Percentiles rank a stretch among this genome's conserved stretches.
Conservation (phyloP, 2,329 filamentous ascomycete genomes). For the Aspergillus caelatus region DNA sequence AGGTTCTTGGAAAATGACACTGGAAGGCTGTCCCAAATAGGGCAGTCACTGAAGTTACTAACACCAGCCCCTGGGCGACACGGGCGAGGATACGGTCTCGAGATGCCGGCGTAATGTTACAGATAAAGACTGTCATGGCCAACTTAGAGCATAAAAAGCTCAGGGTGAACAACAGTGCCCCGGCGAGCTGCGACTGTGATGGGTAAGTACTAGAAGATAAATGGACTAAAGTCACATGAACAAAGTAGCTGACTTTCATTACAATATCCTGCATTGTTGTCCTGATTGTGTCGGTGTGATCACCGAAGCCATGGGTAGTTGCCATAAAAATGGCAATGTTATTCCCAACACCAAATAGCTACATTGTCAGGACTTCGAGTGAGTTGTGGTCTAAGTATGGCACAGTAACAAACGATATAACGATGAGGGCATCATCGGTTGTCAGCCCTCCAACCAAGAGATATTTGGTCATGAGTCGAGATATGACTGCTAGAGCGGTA, state of each 20-base stretch:
- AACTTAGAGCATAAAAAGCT: slow-evolving; percentile 26
- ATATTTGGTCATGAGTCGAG: slow-evolving; percentile 24
- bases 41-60: slow-evolving; percentile 14
- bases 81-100: slow-evolving; percentile 21
- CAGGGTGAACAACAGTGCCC: slow-evolving; percentile 21
- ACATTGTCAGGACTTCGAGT: not conserved
- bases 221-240: not conserved
- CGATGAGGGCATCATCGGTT: slow-evolving; percentile 24
- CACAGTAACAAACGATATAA: slow-evolving; percentile 19
- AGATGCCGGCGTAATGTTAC: slow-evolving; percentile 19
- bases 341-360: slow-evolving; percentile 22
- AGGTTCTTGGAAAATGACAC: slow-evolving; percentile 20
- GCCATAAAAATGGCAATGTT: slow-evolving; percentile 22
- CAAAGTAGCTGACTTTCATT: slow-evolving; percentile 20
- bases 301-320: slow-evolving; percentile 25
- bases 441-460: slow-evolving; percentile 23
- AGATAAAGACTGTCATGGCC: slow-evolving; percentile 24
- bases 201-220: not conserved
- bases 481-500: slow-evolving; percentile 21
- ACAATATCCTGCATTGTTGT: slow-evolving; percentile 16
- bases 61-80: slow-evolving; percentile 16
- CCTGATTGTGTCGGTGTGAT: slow-evolving; percentile 18
- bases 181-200: slow-evolving; percentile 23
- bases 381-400: not conserved
- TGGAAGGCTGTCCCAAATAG: slow-evolving; percentile 24